Base-by-base conservation (phyloP, 2,329 filamentous ascomycete species). In the Phaeophleospora eucalypticola region DNA sequence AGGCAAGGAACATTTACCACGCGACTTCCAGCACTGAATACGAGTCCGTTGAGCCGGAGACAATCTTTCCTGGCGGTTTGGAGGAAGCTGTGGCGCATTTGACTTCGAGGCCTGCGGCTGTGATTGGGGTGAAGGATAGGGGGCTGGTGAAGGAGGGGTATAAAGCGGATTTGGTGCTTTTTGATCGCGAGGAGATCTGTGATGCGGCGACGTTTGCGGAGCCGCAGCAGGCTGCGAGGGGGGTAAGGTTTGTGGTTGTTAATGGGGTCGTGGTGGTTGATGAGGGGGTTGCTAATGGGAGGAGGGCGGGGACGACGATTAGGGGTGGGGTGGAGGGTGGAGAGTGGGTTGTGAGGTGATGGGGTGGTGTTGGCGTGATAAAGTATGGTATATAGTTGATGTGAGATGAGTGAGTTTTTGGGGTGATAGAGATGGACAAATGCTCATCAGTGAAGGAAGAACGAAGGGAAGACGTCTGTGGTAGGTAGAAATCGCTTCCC, bases 11-110 rank as follows among this genome's bases (percentile, higher is more conserved):
- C 32, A 56, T 62, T 1, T 58, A 58, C 36, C 49, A 52, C 12
- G 39, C 57, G 0, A 50, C 46, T 3, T 37, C 32, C 9, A 50
- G 39, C n/a, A 45, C 51, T 8, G 41, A 24, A 4, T 58, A 55
- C 29, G 57, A 59, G 4, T 37, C 32, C 15, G 56, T 57, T 1
- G 51, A 55, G 35, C 40, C 57, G 0, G 57, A 62, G 36, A 56
- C 46, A 1, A 55, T 61, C 8, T 62, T 62, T 36, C 41, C 27
- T 3, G 59, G 59, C 34, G 59, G 59, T 8, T 34, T 61, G 29
- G 58, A 61, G 35, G 59, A 62, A 43, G 59, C 54, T 4, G 52
- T 62, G 3, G 51, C 52, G 19, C 59, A 62, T 48, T n/a, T 61
- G 10, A 62, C 59, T 1, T 54, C 47, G n/a, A 45, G 59, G 16